A percentile compares a stretch with the other conserved stretches of the same genome.
Evolutionary conservation across 1,284 basidiomycete genomes (phyloP).

Genomic region (Laetiporus sulphureus): DNA sequence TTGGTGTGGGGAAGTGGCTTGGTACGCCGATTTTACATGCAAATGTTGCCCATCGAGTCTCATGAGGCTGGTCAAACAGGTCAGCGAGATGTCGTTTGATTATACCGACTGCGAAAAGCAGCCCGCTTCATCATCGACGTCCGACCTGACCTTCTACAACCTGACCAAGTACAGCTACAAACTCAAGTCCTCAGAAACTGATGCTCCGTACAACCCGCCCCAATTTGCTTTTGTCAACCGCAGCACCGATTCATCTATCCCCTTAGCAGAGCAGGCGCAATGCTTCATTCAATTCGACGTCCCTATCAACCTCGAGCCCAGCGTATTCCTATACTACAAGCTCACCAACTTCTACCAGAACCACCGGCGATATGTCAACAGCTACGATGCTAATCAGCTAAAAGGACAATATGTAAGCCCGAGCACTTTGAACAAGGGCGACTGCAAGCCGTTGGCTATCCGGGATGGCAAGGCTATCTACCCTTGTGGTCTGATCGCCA

Average conservation of each 20-base stretch:
- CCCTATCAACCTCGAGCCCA: conserved; percentile 68
- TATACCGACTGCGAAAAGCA: conserved; percentile 89
- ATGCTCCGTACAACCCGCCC: conserved; percentile 43
- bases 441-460: conserved; percentile 85
- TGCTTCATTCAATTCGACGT: conserved; percentile 82
- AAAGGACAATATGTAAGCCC: conserved; percentile 61
- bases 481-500: conserved; percentile 97
- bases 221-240: conserved; percentile 65
- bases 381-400: conserved; percentile 81
- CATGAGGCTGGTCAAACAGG: conserved; percentile 31
- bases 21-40: conserved; percentile 31
- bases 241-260: conserved; percentile 30
- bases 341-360: conserved; percentile 98
- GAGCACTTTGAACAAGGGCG: conserved; percentile 56
- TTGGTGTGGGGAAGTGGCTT: conserved; percentile 84
- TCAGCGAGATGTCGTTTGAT: conserved; percentile 92
- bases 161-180: conserved; percentile 73
- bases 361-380: conserved; percentile 96
- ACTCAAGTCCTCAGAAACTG: conserved; percentile 51
- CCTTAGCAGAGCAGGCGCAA: conserved; percentile 42
- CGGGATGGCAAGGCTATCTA: conserved; percentile 58
- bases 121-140: conserved; percentile 31
- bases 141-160: conserved; percentile 33
- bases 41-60: neutral
- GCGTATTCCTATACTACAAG: conserved; percentile 96